Evolutionary conservation across 2,329 filamentous ascomycete species (phyloP).

Genomic region (Colletotrichum sublineola): DNA sequence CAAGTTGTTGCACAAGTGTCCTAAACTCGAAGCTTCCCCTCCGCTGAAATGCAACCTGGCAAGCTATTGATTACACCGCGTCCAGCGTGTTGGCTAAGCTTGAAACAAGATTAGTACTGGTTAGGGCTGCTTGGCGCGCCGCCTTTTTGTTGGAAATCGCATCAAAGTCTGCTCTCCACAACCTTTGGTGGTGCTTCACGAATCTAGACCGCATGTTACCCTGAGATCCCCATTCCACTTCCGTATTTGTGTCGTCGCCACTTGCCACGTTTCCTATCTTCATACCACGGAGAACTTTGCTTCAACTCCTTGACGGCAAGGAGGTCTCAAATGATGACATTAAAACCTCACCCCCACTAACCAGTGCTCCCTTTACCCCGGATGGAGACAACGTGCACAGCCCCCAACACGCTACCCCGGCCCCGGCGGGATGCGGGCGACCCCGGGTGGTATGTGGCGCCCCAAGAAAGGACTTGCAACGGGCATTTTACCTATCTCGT

Average conservation of each 20-base stretch:
- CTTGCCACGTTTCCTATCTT: neutral
- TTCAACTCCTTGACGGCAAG: neutral
- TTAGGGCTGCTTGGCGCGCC: slow-evolving; percentile 34
- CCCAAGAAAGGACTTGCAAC: neutral
- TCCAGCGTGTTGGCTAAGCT: slow-evolving; percentile 18
- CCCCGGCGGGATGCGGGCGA: slow-evolving; percentile 19
- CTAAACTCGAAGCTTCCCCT: neutral
- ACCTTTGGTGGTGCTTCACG: slow-evolving; percentile 5
- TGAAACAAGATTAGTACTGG: slow-evolving; percentile 28
- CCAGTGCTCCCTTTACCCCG: slow-evolving; percentile 15
- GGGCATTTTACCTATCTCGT: slow-evolving; percentile 11
- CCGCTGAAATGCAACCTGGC: neutral
- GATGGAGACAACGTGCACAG: slow-evolving; percentile 20
- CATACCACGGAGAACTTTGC: neutral
- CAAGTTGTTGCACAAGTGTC: neutral
- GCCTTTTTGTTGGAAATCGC: slow-evolving; percentile 29
- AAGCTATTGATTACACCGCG: neutral
- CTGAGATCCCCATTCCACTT: neutral
- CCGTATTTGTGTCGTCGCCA: neutral
- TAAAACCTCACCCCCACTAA: neutral
- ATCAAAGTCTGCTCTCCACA: slow-evolving; percentile 23
- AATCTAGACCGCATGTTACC: slow-evolving; percentile 22
- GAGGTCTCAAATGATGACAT: neutral
- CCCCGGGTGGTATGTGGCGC: neutral
- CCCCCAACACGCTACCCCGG: slow-evolving; percentile 11